Evolutionary conservation across 2,329 filamentous ascomycete species (phyloP).

Genomic region (Aspergillus ibericus): DNA sequence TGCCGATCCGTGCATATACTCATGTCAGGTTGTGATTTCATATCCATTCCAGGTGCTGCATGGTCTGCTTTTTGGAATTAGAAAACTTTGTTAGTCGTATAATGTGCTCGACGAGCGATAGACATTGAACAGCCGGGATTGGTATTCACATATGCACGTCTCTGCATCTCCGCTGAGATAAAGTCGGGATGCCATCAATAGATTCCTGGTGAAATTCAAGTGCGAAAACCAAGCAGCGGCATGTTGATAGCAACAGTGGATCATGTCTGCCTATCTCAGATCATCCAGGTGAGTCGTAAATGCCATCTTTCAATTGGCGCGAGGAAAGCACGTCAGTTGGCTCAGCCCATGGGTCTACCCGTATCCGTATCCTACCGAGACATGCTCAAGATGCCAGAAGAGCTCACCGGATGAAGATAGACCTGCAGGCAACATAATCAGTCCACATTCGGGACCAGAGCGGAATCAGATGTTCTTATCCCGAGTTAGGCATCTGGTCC

Average conservation of each 20-base stretch:
- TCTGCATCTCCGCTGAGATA: neutral
- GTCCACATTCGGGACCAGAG: neutral
- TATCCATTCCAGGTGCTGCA: neutral
- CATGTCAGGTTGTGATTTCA: neutral
- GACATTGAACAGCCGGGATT: neutral
- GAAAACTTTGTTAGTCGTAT: neutral
- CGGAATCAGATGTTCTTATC: neutral
- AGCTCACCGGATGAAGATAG: neutral
- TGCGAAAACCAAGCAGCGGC: neutral
- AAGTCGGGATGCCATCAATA: neutral
- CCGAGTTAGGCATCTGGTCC: neutral
- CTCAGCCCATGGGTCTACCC: neutral
- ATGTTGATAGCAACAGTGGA: neutral
- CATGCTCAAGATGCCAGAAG: neutral
- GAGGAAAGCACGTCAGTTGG: neutral
- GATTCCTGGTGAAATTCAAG: neutral
- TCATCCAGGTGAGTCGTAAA: neutral
- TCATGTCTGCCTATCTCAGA: too few species aligned
- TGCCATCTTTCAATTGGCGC: neutral
- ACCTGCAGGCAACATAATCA: neutral
- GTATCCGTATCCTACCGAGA: neutral
- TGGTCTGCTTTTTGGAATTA: neutral
- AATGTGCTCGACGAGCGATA: neutral
- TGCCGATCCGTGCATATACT: neutral
- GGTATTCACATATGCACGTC: neutral